Base-by-base conservation (phyloP, 306 rosid genomes). In the Ziziphus jujuba region DNA sequence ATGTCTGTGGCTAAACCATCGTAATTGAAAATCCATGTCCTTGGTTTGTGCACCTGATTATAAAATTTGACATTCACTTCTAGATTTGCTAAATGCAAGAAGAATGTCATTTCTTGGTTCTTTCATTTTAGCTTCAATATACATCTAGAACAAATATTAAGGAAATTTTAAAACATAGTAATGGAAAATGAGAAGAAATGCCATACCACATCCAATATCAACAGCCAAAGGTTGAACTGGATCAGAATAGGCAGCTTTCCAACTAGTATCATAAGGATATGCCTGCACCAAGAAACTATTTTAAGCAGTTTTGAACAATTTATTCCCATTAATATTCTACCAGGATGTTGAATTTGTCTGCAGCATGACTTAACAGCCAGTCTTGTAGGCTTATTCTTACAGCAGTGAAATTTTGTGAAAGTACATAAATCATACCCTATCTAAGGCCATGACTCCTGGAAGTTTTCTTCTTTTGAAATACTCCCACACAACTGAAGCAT, bases 161-260 rank as follows among this genome's bases (percentile, higher is more conserved):
- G 31, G 59, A 20, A 72, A 54, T 49, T 28, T 28, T 23, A 61
- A 47, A 55, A 40, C 34, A 53, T 13, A 31, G 28, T 33, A 48
- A 28, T 34, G 14, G 15, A 61, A 50, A 55, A 49, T 55, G 63
- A 56, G 58, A 34, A 28, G 55, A 52, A 56, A 20, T 15, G 62
- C 24, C 35, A 35, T 92, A 92, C 98, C 97, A 78, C 97, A 86
- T 81, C 98, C 97, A 40, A 93, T 86, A 79, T 93, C 98, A 80
- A 93, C 95, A 47, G 82, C 91, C 75, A 93, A 84, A 51, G 96
- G 87, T 56, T 76, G 87, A 76, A 82, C 64, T 25, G 90, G 81
- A 65, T 83, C 88, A 63, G 80, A 67, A 72, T 75, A 90, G 31
- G 71, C 60, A 54, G 62, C 69, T 17, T 73, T 80, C 98, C 98